A percentile compares a stretch with the other conserved stretches of the same genome.
These are phyloP conservation scores for Gossypium arboreum DNA, from an alignment of 345 rosid species.

Conservation along the genomic window DNA sequence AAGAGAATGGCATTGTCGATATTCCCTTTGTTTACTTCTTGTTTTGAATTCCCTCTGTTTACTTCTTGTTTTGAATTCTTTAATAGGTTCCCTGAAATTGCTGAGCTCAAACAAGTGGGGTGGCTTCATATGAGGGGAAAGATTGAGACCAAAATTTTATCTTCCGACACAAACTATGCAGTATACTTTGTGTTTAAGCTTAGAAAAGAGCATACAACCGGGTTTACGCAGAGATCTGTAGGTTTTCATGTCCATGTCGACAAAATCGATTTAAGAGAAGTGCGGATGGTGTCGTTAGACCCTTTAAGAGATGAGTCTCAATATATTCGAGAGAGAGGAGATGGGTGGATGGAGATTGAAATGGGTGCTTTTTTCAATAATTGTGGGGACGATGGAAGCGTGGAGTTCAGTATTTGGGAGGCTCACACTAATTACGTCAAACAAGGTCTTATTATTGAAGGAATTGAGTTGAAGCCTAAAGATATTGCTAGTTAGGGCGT, in stretches of 20 bases:
- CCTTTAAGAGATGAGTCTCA: background rate
- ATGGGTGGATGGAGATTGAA: conserved; percentile 41
- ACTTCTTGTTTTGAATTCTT: background rate
- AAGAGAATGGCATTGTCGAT: too few relatives aligned
- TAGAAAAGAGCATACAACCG: background rate
- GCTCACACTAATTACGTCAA: conserved; percentile 1
- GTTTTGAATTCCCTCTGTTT: background rate
- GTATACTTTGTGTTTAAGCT: conserved; percentile 22
- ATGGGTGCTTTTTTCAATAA: conserved; percentile 37
- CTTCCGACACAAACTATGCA: conserved; percentile 22
- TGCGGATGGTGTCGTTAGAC: background rate
- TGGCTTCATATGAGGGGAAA: conserved; percentile 18
- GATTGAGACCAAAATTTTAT: conserved; percentile 10
- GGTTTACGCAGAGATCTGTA: background rate
- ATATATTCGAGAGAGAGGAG: conserved; percentile 17
- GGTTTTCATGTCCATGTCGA: background rate
- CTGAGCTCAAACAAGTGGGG: background rate
- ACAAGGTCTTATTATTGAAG: conserved; percentile 32
- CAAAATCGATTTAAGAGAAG: background rate
- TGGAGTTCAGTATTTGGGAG: conserved; percentile 19
- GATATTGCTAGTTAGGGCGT: too few relatives aligned
- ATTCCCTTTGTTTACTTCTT: background rate
- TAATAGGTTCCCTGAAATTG: conserved; percentile 19
- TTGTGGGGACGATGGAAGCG: conserved; percentile 23
- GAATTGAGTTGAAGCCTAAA: conserved; percentile 41